Evolutionary conservation across 139 green algal genomes (phyloP), one percentile per base, ranked within the genome.

Genomic region (Chlorella sp.): DNA sequence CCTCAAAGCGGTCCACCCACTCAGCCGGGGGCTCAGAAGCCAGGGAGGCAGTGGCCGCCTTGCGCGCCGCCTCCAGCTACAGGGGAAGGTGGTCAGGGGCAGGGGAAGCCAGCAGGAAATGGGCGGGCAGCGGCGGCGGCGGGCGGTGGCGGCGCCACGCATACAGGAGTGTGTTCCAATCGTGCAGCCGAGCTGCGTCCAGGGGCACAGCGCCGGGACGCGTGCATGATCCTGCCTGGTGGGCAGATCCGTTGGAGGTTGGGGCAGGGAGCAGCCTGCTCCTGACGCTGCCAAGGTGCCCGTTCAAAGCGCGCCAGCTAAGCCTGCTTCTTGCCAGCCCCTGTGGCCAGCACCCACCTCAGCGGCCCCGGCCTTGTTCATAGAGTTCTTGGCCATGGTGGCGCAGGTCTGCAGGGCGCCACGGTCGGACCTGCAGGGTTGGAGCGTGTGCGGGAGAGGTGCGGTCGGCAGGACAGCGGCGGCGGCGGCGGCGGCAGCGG

Each of bases 1-100:
- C 92, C 37, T 91, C 94, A 89, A 96, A 99, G 16, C 96, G 92
- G 91, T 98, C 97, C 28, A 95, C 92, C 97, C 96, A 98, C 89
- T 96, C 94, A 16, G 22, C 5, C 2, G 75, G 82, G 5, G 81
- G 66, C 26, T 83, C 60, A 30, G 75, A 80, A 15, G 86, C 83
- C 84, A 94, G 66, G 22, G 90, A 93, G 3, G 92, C 89, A 12
- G 66, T 68, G 0, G 92, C 92, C 34, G 87, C 78, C 30, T 89
- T 34, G 32, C 92, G 89, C 30, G 92, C 92, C 66, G 86, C 91
- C 34, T 91, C 68, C 82, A 94, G 78, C 91, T 94, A 90, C 87
- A 83, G 21, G 0, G 2, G 14, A 60, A n/a, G 83, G 14, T 28
- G 21, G 14, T 53, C 18, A 14, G 32, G 53, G 18, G n/a, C n/a